Conservation (phyloP, 441 rosid genomes). For the Eutrema salsugineum region DNA sequence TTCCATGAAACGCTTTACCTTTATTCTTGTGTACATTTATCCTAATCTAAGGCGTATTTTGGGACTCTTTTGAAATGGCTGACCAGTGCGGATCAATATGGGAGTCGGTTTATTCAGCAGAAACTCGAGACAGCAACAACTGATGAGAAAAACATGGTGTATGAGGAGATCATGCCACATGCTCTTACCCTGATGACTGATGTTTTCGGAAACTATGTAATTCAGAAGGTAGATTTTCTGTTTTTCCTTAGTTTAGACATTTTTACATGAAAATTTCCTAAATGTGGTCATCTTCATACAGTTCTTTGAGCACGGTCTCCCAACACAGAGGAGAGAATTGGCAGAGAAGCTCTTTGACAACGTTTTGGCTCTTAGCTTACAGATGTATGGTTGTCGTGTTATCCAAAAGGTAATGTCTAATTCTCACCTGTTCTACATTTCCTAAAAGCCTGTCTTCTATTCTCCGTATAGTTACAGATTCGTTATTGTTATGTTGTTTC, state of each 20-base stretch:
- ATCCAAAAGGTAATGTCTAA: slow-evolving; percentile 63
- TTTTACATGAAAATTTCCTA: not conserved
- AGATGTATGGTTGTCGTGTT: slow-evolving; percentile 86
- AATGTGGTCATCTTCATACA: slow-evolving; percentile 18
- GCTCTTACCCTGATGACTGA: slow-evolving; percentile 80
- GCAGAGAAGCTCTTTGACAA: slow-evolving; percentile 60
- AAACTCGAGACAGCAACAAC: slow-evolving; percentile 71
- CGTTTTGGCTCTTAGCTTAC: slow-evolving; percentile 67
- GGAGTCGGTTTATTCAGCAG: slow-evolving; percentile 87
- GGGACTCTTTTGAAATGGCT: not conserved
- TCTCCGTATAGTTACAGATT: not conserved
- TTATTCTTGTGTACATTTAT: not conserved
- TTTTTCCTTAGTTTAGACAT: not conserved
- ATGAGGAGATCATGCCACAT: slow-evolving; percentile 77
- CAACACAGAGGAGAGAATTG: slow-evolving; percentile 63
- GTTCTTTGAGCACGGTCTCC: slow-evolving; percentile 85
- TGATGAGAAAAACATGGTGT: slow-evolving; percentile 79
- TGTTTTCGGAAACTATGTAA: slow-evolving; percentile 88
- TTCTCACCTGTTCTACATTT: not conserved
- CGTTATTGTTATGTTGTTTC: not conserved
- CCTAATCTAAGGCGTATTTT: not conserved
- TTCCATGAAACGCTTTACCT: not conserved
- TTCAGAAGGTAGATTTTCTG: slow-evolving; percentile 61
- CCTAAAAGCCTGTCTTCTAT: too few relatives aligned
- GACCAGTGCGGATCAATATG: slow-evolving; percentile 80